Conservation (phyloP, 352 stramenopile species). For the Nothophytophthora sp. region DNA sequence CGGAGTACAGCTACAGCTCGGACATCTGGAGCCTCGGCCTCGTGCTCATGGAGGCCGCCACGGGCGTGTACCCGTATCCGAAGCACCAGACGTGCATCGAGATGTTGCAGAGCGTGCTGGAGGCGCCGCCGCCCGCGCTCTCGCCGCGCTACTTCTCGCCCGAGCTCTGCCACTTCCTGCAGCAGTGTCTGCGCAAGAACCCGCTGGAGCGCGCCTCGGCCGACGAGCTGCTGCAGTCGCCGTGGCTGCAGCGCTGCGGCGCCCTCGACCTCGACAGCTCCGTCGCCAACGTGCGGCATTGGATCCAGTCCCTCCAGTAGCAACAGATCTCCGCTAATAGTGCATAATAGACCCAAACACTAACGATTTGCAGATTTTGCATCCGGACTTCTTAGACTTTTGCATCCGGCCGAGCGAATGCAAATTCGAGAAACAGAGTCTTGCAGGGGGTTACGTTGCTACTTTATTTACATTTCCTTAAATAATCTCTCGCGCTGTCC, state of each 20-base stretch:
- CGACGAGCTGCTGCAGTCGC: slow-evolving; percentile 65
- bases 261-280: slow-evolving; percentile 36
- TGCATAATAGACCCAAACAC: slow-evolving; percentile 3
- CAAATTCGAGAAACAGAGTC: too few species aligned
- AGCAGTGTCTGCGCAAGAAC: slow-evolving; percentile 66
- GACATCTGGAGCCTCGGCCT: slow-evolving; percentile 95
- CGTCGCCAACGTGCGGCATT: slow-evolving; percentile 59
- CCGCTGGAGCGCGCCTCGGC: slow-evolving; percentile 61
- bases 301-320: slow-evolving; percentile 75
- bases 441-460: too few species aligned
- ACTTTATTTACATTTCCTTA: slow-evolving; percentile 39
- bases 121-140: slow-evolving; percentile 66
- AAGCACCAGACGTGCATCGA: slow-evolving; percentile 85
- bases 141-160: slow-evolving; percentile 68
- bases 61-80: slow-evolving; percentile 88
- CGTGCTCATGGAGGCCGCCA: slow-evolving; percentile 91
- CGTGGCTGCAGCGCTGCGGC: slow-evolving; percentile 69
- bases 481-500: slow-evolving; percentile 29
- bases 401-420: not conserved
- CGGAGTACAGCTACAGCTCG: slow-evolving; percentile 88
- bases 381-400: slow-evolving; percentile 6
- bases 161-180: slow-evolving; percentile 76
- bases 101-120: slow-evolving; percentile 80
- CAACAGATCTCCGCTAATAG: not conserved
- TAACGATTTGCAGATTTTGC: too few species aligned